phyloP scores from a whole-genome alignment of 1,284 basidiomycete genomes.

The Leccinum subspadiceum region DNA sequence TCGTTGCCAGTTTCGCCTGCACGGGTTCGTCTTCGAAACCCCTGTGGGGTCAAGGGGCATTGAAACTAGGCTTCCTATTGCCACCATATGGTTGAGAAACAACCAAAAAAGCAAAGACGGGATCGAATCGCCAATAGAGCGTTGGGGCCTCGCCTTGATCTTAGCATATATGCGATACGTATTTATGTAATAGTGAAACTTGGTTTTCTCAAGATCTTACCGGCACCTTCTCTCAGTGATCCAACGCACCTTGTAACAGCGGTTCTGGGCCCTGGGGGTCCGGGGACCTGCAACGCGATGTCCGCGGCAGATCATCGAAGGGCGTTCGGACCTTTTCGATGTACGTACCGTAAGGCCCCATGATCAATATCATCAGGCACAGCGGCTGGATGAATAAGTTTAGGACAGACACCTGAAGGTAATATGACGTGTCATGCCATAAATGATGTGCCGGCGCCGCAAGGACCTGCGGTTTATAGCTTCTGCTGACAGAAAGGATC shows the following conservation, averaged over 20 bases:
- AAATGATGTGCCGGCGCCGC: too few relatives aligned
- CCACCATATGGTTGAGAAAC: neutral
- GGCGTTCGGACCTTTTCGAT: neutral
- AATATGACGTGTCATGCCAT: neutral
- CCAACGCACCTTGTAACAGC: neutral
- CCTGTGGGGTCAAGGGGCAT: neutral
- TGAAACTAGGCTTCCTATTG: neutral
- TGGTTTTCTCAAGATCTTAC: neutral
- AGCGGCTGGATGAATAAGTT: neutral
- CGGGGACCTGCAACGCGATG: neutral
- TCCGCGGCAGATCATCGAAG: neutral
- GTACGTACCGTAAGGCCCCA: too few relatives aligned
- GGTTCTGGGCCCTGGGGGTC: too few relatives aligned
- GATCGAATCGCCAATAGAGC: neutral
- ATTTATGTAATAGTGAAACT: neutral
- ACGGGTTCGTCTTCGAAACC: neutral
- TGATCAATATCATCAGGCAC: neutral
- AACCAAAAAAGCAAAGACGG: neutral
- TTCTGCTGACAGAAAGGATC: neutral
- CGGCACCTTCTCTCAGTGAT: neutral
- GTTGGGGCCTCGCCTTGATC: neutral
- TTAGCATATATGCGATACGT: neutral
- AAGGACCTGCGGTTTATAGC: neutral
- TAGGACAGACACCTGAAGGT: neutral
- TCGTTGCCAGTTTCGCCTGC: neutral